phyloP scores from a whole-genome alignment of 345 rosid genomes.

The Populus alba region DNA sequence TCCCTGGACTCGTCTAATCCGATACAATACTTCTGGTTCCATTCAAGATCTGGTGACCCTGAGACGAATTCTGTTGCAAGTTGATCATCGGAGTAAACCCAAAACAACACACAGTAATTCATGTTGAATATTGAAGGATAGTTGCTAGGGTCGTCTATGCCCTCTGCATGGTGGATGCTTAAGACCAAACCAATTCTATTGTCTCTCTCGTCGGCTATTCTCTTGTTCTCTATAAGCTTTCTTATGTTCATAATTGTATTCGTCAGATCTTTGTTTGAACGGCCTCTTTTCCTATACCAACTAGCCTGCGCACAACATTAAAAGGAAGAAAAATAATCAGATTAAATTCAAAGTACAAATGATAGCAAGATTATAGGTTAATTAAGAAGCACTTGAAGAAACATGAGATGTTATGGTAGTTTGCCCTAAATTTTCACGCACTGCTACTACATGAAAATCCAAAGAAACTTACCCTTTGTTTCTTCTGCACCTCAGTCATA shows the following conservation, averaged over 20 bases:
- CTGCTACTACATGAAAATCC: not conserved
- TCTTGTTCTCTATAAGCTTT: not conserved
- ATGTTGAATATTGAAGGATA: not conserved
- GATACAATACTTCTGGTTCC: not conserved
- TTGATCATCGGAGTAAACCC: not conserved
- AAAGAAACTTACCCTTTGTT: not conserved
- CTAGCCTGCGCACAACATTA: not conserved
- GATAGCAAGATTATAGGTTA: not conserved
- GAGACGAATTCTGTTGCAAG: not conserved
- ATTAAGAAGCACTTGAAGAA: not conserved
- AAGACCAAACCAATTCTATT: not conserved
- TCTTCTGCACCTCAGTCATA: not conserved
- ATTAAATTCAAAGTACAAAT: not conserved
- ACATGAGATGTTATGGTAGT: not conserved
- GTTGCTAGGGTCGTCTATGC: not conserved
- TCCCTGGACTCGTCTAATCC: not conserved
- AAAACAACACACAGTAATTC: not conserved
- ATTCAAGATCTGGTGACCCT: not conserved
- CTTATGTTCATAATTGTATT: not conserved
- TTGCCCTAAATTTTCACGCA: not conserved
- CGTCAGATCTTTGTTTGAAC: not conserved
- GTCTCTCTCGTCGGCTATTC: not conserved
- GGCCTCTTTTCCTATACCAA: not conserved
- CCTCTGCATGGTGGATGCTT: constrained; percentile 1
- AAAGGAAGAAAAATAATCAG: not conserved